Percentiles rank a stretch among this genome's conserved stretches.
phyloP scores from a whole-genome alignment of 2,329 filamentous ascomycete species.

The Neofusicoccum sp. region DNA sequence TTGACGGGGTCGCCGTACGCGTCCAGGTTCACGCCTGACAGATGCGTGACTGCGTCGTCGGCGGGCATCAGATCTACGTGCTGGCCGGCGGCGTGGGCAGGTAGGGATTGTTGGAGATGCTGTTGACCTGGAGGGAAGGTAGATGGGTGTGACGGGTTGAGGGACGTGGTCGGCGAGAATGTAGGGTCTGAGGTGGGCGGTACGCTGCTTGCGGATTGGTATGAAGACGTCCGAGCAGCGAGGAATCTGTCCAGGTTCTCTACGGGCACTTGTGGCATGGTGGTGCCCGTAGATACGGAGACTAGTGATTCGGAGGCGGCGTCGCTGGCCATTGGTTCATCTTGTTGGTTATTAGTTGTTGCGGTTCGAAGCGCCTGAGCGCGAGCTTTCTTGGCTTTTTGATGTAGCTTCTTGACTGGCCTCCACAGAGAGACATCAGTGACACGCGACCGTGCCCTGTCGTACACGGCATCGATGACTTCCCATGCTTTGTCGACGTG shows the following conservation, averaged over 20 bases:
- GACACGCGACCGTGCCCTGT: conserved; percentile 18
- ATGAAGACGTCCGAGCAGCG: too few species aligned
- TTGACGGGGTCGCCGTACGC: conserved; percentile 15
- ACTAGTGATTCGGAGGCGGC: too few species aligned
- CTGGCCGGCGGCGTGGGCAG: background rate
- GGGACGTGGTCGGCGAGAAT: background rate
- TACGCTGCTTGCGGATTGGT: background rate
- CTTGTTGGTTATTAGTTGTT: background rate
- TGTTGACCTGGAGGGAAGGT: background rate
- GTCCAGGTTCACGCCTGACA: conserved; percentile 10
- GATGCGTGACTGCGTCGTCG: background rate
- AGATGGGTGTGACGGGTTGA: background rate
- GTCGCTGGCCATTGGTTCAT: background rate
- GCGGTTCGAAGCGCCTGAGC: background rate
- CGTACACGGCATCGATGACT: conserved; percentile 44
- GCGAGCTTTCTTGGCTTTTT: conserved; percentile 10
- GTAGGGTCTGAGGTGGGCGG: background rate
- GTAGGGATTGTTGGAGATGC: background rate
- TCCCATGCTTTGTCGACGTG: conserved; percentile 44
- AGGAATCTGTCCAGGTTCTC: too few species aligned
- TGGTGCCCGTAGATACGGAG: too few species aligned
- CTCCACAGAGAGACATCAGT: conserved; percentile 17
- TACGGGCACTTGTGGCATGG: too few species aligned
- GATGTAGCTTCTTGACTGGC: conserved; percentile 15
- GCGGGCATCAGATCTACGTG: background rate